A percentile compares a stretch with the other conserved stretches of the same genome.
Conservation (phyloP, 768 basidiomycete genomes). For the Peribolospora baueri region DNA sequence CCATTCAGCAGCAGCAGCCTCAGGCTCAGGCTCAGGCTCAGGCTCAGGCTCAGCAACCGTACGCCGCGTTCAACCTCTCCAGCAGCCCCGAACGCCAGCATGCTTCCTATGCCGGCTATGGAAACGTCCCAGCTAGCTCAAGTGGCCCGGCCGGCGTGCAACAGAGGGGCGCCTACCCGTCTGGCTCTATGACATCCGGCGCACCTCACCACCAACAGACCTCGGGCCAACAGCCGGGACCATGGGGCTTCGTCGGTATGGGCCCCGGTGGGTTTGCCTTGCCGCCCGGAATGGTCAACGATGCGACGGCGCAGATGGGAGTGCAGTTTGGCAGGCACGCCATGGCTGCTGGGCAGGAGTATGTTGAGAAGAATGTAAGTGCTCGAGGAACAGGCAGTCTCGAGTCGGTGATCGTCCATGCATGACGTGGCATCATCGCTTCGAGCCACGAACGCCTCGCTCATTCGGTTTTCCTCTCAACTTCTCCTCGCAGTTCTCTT, state of each 20-base stretch:
- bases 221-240: neutral
- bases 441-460: neutral
- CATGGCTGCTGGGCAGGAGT: slow-evolving; percentile 79
- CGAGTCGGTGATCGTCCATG: neutral
- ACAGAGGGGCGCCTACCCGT: neutral
- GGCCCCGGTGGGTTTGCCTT: slow-evolving; percentile 12
- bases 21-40: slow-evolving; percentile 7
- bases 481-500: slow-evolving; percentile 36
- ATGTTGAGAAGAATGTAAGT: slow-evolving; percentile 77
- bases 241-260: neutral
- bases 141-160: slow-evolving; percentile 1
- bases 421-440: no score
- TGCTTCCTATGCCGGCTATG: slow-evolving; percentile 7
- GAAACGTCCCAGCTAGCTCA: slow-evolving; percentile 4
- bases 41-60: slow-evolving; percentile 20
- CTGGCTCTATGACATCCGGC: neutral
- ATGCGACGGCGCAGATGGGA: slow-evolving; percentile 80
- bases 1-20: slow-evolving; percentile 7
- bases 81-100: slow-evolving; percentile 21
- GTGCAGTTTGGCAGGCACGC: slow-evolving; percentile 86
- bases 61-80: neutral
- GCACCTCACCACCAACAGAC: neutral
- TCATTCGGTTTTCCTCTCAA: slow-evolving; percentile 1
- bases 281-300: slow-evolving; percentile 58
- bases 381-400: neutral